Evolutionary conservation across 2,329 filamentous ascomycete species (phyloP).

Genomic region (Cercospora berteroae): DNA sequence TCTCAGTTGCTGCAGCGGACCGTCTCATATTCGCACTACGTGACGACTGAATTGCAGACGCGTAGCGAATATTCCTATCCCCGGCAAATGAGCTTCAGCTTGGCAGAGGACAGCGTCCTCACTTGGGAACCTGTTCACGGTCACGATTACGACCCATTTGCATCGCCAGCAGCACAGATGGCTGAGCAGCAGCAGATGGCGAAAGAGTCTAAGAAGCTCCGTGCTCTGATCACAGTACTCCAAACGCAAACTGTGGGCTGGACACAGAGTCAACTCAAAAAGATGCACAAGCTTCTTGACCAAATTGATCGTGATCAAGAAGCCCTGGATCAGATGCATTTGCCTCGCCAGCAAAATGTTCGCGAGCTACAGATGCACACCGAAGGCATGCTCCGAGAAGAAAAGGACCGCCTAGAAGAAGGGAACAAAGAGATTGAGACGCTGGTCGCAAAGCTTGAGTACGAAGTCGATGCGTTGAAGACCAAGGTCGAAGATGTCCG

Average conservation of each 20-base stretch:
- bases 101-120: slow-evolving; percentile 71
- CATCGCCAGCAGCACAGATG: slow-evolving; percentile 27
- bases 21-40: slow-evolving; percentile 46
- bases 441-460: slow-evolving; percentile 81
- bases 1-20: slow-evolving; percentile 60
- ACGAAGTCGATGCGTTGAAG: slow-evolving; percentile 79
- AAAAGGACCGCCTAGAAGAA: slow-evolving; percentile 67
- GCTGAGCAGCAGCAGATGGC: slow-evolving; percentile 39
- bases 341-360: slow-evolving; percentile 68
- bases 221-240: slow-evolving; percentile 49
- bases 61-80: slow-evolving; percentile 61
- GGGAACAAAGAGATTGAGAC: slow-evolving; percentile 75
- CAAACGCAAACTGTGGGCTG: slow-evolving; percentile 50
- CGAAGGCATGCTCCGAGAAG: slow-evolving; percentile 66
- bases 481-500: slow-evolving; percentile 85
- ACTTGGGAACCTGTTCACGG: slow-evolving; percentile 54
- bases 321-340: slow-evolving; percentile 65
- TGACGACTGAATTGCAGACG: slow-evolving; percentile 18
- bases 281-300: slow-evolving; percentile 55
- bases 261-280: slow-evolving; percentile 58
- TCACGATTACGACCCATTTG: slow-evolving; percentile 30
- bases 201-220: slow-evolving; percentile 58
- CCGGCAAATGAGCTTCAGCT: slow-evolving; percentile 70
- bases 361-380: slow-evolving; percentile 65
- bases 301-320: slow-evolving; percentile 63